These are phyloP conservation scores for Populus deltoides DNA, from an alignment of 345 rosid species.

Conservation along the genomic window DNA sequence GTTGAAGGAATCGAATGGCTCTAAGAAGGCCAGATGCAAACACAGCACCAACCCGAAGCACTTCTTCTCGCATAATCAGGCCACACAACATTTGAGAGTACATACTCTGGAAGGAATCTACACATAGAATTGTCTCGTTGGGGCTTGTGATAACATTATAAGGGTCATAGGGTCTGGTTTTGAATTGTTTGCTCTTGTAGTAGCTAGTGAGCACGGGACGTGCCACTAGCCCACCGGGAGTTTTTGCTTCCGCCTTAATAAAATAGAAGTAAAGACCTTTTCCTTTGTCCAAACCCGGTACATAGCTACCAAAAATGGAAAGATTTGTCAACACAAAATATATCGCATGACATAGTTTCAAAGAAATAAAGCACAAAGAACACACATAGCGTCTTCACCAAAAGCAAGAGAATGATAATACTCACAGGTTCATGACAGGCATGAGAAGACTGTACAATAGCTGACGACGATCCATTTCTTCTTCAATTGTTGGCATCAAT, in stretches of 20 bases:
- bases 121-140: conserved; percentile 81
- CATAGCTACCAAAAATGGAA: conserved; percentile 45
- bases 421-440: conserved; percentile 99
- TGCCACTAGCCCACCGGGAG: conserved; percentile 84
- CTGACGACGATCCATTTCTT: conserved; percentile 91
- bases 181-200: conserved; percentile 89
- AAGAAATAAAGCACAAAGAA: background rate
- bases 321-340: background rate
- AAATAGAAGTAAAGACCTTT: conserved; percentile 83
- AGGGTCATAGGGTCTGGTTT: conserved; percentile 78
- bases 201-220: conserved; percentile 94
- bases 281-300: conserved; percentile 85
- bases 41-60: conserved; percentile 86
- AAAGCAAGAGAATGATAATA: conserved; percentile 1
- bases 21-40: conserved; percentile 91
- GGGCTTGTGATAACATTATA: conserved; percentile 92
- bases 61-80: conserved; percentile 62
- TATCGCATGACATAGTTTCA: background rate
- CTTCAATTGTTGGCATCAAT: conserved; percentile 86
- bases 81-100: conserved; percentile 92
- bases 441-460: conserved; percentile 81
- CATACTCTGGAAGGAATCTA: conserved; percentile 96
- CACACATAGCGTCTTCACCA: no score
- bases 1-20: conserved; percentile 84
- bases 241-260: conserved; percentile 81